Percentiles rank a stretch among this genome's conserved stretches.
These are phyloP conservation scores for Schizosaccharomyces versatilis DNA, from an alignment of 1,139 yeast genomes.

Conservation along the genomic window DNA sequence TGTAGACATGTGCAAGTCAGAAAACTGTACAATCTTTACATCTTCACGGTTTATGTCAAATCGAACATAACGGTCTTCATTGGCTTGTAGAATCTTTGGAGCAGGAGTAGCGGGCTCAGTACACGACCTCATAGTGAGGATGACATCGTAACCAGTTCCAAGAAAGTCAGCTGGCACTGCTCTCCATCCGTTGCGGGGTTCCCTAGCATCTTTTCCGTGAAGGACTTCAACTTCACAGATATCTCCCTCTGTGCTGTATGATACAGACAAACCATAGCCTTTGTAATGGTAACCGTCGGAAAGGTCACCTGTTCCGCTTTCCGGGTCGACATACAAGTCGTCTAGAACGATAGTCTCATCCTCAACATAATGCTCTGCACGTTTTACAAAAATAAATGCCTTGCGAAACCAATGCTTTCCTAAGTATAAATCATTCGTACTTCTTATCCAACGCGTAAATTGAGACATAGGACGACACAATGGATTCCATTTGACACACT, in stretches of 20 bases:
- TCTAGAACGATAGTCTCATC: neutral
- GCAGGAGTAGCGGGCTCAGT: neutral
- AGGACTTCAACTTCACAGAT: neutral
- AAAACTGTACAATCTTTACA: conserved; percentile 61
- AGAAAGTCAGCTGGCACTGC: neutral
- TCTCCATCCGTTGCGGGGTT: neutral
- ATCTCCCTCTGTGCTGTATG: neutral
- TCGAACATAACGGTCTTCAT: neutral
- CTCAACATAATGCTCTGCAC: neutral
- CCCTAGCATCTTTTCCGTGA: neutral
- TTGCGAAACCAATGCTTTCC: neutral
- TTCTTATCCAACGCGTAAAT: neutral
- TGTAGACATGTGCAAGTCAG: conserved; percentile 68
- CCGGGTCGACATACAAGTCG: neutral
- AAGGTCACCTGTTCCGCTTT: neutral
- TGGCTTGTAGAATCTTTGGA: neutral
- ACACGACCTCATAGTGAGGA: neutral
- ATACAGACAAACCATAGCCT: neutral
- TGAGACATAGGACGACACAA: neutral
- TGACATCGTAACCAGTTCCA: neutral
- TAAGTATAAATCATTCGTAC: neutral
- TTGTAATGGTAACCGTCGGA: too few species aligned
- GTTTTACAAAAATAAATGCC: neutral
- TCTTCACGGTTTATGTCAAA: conserved; percentile 13
- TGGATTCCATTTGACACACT: neutral